Evolutionary conservation across 352 stramenopile genomes (phyloP), one percentile per base, ranked within the genome.

Genomic region (Phytophthora hibernalis): DNA sequence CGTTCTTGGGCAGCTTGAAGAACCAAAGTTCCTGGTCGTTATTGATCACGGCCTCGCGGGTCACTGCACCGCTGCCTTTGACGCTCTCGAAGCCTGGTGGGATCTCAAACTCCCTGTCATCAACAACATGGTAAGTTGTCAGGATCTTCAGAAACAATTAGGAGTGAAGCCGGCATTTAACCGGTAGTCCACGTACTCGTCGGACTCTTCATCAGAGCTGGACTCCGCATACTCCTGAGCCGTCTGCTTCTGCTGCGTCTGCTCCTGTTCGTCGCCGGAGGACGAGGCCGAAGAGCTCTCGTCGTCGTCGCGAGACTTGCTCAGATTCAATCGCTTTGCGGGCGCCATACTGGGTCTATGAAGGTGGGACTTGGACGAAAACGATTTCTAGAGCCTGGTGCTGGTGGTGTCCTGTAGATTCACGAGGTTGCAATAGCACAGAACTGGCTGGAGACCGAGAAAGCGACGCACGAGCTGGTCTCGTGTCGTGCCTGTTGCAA

Each of bases 1-100:
- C 85, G 54, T 90, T 68, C 68, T 92, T 94, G 35, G 85, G 85
- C 21, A 94, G 79, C 70, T 91, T 92, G 59, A 94, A 92, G 56
- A 94, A 89, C 85, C 85, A 94, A n/a, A 94, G 79, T 61, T 94
- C 85, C 68, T 92, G 86, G 59, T 91, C 82, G n/a, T 80, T 77
- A 3, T 77, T 72, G 15, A 92, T 71, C 47, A 92, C 75, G 0
- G 74, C 68, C 68, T 92, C 83, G 20, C 80, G 82, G 16, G 83
- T 90, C 42, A 92, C 68, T 3, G 77, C 66, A 5, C 71, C 72
- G 61, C 81, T 90, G 54, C 80, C 82, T 15, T 84, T 77, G 38
- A 94, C 78, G 40, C 70, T 70, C 54, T 92, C 77, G 42, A 92
- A 94, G 18, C 82, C 83, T 2, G 79, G 69, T 20, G 85, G 85